Evolutionary conservation across 495 filamentous ascomycete species (phyloP).

Genomic region (Poronia punctata): DNA sequence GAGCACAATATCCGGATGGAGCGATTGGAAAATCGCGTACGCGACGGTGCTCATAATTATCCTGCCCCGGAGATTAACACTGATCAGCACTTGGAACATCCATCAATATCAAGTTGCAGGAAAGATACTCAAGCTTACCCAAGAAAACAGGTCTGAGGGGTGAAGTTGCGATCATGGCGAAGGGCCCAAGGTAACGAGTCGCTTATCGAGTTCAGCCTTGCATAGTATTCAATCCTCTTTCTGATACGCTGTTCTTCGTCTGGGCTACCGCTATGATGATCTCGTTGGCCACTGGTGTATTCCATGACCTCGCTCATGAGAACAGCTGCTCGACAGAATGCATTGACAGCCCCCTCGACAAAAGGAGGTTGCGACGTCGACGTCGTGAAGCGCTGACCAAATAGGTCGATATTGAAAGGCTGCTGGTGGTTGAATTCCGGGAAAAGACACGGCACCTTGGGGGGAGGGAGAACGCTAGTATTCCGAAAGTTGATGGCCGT

Average conservation of each 20-base stretch:
- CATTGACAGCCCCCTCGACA: neutral
- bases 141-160: constrained; percentile 6
- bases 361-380: neutral
- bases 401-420: neutral
- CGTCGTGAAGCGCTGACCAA: neutral
- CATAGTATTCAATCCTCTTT: neutral
- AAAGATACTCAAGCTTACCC: neutral
- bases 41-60: neutral
- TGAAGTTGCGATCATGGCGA: constrained; percentile 3
- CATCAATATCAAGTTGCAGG: too few species aligned
- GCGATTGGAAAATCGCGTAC: neutral
- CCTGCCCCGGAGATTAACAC: neutral
- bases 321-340: neutral
- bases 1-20: neutral
- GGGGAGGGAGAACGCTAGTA: neutral
- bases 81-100: neutral
- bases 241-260: too few species aligned
- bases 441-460: constrained; percentile 1
- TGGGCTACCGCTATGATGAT: neutral
- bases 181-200: constrained; percentile 4
- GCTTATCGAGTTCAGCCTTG: neutral
- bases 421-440: neutral
- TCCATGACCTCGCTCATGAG: constrained; percentile 4
- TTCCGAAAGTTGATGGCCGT: constrained; percentile 1
- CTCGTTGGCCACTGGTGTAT: neutral